phyloP scores from a whole-genome alignment of 2,329 filamentous ascomycete species.

The Epichloe baconii region DNA sequence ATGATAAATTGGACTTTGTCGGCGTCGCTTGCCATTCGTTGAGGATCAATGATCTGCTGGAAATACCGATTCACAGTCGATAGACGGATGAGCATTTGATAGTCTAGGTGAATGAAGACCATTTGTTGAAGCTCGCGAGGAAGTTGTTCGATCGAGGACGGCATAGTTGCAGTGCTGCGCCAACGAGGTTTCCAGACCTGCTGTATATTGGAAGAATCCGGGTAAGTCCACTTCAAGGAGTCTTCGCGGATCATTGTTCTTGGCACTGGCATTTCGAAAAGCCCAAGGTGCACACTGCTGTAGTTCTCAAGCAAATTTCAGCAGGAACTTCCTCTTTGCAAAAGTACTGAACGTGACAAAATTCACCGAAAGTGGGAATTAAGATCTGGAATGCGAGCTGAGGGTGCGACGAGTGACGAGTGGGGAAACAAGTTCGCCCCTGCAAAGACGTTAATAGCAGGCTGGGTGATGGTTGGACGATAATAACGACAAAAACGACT shows the following conservation, averaged over 20 bases:
- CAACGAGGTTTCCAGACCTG: conserved; percentile 3
- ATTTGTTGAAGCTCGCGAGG: conserved; percentile 21
- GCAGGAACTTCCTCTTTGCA: not conserved
- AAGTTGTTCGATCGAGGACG: conserved; percentile 20
- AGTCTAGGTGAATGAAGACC: conserved; percentile 24
- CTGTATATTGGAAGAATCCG: not conserved
- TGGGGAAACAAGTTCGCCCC: not conserved
- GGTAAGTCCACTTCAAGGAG: conserved; percentile 6
- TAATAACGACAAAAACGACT: not conserved
- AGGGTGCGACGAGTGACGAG: not conserved
- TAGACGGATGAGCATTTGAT: conserved; percentile 27
- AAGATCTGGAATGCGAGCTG: no score
- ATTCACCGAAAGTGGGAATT: no score
- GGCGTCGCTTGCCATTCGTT: conserved; percentile 18
- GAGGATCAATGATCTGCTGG: conserved; percentile 20
- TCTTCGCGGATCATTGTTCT: not conserved
- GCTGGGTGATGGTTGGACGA: no score
- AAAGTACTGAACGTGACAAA: not conserved
- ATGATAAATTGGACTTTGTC: conserved; percentile 29
- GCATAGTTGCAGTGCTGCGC: conserved; percentile 6
- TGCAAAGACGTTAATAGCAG: not conserved
- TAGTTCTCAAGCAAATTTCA: not conserved
- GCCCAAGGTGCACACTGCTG: not conserved
- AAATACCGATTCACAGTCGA: conserved; percentile 24
- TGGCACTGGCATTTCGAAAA: conserved; percentile 4